Base-by-base conservation (phyloP, 352 stramenopile genomes). In the Thraustotheca clavata region DNA sequence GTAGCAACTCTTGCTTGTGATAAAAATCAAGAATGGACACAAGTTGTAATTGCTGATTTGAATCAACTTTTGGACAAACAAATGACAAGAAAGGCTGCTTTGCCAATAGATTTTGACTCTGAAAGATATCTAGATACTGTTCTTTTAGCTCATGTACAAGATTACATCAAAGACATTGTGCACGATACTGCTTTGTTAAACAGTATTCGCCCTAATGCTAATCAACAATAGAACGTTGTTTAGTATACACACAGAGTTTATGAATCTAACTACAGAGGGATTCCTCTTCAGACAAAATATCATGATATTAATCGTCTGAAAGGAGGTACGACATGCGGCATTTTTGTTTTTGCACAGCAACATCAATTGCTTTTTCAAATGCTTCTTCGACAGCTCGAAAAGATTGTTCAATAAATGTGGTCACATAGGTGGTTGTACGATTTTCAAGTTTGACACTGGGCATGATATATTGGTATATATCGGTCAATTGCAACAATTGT, bases 361-460 rank as follows among this genome's bases (percentile, higher is more conserved):
- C 39, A 32, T 65, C 57, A 33, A 65, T 54, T 29, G 57, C 57
- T 27, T 65, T 65, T 55, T 65, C 57, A 39, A 65, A 65, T 7
- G 57, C 57, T 18, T 57, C 57, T 54, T 65, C 57, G 24, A 65
- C 57, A 16, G 46, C 47, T 20, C 57, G 57, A 31, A 65, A 65
- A 29, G 38, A 55, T 11, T 65, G 29, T 6, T 54, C 57, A 33
- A 65, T 65, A 31, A 65, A 65, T 6, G 46, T 43, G 27, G 57
- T 65, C 12, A 65, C 57, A 33, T 55, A 65, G 16, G 22, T 43
- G 4, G 57, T 65, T 24, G 57, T 65, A 7, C 57, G 57, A 27
- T 65, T 39, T 20, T 65, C 57, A 33, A 65, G 57, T 3, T 7
- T 39, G 41, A 65, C 57, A 34, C 46, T 65, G 26, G 57, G 57